Evolutionary conservation across 2,329 filamentous ascomycete genomes (phyloP).

Genomic region (Fusarium pseudograminearum): DNA sequence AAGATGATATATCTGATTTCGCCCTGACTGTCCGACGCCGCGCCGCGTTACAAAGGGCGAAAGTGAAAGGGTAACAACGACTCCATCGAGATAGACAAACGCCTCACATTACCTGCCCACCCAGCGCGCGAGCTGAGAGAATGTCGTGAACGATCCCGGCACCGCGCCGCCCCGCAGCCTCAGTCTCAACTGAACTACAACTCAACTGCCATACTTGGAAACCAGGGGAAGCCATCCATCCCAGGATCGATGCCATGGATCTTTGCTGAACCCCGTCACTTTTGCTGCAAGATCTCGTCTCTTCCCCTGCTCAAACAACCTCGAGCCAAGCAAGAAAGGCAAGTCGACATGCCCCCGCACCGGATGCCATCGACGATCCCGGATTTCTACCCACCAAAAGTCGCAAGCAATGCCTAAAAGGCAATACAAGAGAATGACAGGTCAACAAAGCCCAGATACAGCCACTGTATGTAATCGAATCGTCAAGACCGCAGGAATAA

Average conservation of each 20-base stretch:
- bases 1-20: constrained; percentile 37
- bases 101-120: constrained; percentile 1
- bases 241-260: constrained; percentile 33
- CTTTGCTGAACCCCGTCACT: constrained; percentile 10
- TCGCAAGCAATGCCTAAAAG: constrained; percentile 37
- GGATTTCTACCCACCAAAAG: constrained; percentile 18
- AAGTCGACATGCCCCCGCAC: constrained; percentile 30
- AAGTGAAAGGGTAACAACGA: constrained; percentile 5
- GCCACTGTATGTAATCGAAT: constrained; percentile 19
- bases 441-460: constrained; percentile 15
- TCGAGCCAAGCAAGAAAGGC: constrained; percentile 13
- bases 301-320: constrained; percentile 27
- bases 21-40: constrained; percentile 11
- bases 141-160: constrained; percentile 23
- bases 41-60: constrained; percentile 9
- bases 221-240: constrained; percentile 17
- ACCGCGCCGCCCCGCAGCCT: constrained; percentile 14
- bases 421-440: constrained; percentile 28
- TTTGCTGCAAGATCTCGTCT: constrained; percentile 36
- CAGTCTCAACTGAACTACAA: constrained; percentile 22
- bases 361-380: constrained; percentile 37
- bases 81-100: constrained; percentile 20
- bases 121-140: constrained; percentile 24
- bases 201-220: constrained; percentile 10
- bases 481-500: constrained; percentile 1